Conservation (phyloP, 768 basidiomycete genomes). For the Brasilioporus rufonigricans region DNA sequence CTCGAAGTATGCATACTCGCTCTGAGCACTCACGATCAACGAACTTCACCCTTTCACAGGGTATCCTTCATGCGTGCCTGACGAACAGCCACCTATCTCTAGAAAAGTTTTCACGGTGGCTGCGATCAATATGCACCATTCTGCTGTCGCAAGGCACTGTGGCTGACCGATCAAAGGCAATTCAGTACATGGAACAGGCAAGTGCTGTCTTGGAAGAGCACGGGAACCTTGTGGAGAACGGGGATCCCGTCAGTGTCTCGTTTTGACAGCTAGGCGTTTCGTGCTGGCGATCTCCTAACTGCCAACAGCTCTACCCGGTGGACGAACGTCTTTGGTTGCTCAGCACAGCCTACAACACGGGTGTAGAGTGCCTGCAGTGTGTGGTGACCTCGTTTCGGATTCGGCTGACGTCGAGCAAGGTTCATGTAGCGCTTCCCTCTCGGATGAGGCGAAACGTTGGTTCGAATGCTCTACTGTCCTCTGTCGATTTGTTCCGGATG, state of each 20-base stretch:
- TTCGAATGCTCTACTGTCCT: slow-evolving; percentile 76
- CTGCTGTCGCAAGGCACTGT: slow-evolving; percentile 67
- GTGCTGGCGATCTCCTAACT: slow-evolving; percentile 11
- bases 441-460: slow-evolving; percentile 85
- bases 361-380: slow-evolving; percentile 81
- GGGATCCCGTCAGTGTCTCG: slow-evolving; percentile 33
- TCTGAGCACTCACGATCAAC: slow-evolving; percentile 9
- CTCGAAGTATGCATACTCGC: slow-evolving; percentile 54
- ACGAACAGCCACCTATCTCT: slow-evolving; percentile 63
- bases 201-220: slow-evolving; percentile 68
- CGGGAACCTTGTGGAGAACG: slow-evolving; percentile 47
- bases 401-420: slow-evolving; percentile 11
- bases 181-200: slow-evolving; percentile 81
- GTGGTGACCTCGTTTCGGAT: slow-evolving; percentile 31
- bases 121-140: slow-evolving; percentile 82
- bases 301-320: slow-evolving; percentile 64
- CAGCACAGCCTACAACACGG: slow-evolving; percentile 80
- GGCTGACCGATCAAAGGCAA: slow-evolving; percentile 68
- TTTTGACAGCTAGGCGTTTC: neutral
- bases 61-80: slow-evolving; percentile 73
- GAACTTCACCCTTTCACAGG: slow-evolving; percentile 40
- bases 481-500: slow-evolving; percentile 74
- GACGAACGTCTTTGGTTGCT: slow-evolving; percentile 87
- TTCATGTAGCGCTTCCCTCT: slow-evolving; percentile 54
- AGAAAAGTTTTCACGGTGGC: slow-evolving; percentile 85